Conservation (phyloP, 2,329 filamentous ascomycete genomes). For the Lachnellula subtilissima region DNA sequence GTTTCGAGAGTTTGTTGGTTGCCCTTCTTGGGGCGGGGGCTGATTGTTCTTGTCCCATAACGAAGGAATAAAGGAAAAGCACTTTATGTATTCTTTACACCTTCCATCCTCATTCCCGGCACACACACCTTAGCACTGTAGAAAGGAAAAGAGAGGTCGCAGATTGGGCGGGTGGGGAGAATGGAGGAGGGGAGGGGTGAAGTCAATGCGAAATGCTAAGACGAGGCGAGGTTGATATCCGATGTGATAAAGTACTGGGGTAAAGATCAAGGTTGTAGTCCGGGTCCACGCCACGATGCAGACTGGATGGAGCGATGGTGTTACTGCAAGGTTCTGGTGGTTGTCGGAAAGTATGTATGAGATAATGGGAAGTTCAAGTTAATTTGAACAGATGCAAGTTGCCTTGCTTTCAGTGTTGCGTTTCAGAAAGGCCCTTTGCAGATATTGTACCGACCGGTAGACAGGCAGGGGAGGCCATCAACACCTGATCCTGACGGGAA, state of each 20-base stretch:
- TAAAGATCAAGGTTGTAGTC: constrained; percentile 13
- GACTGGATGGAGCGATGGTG: constrained; percentile 13
- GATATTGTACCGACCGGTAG: no score
- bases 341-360: background rate
- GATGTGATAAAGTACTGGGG: constrained; percentile 10
- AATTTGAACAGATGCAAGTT: background rate
- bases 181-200: constrained; percentile 3
- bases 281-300: background rate
- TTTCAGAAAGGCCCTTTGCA: background rate
- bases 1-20: constrained; percentile 30
- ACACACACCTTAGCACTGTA: constrained; percentile 3
- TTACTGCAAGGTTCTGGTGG: background rate
- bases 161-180: constrained; percentile 5
- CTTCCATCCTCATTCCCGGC: constrained; percentile 15
- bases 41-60: constrained; percentile 29
- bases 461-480: background rate
- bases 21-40: constrained; percentile 15
- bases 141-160: constrained; percentile 1
- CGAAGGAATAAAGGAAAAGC: constrained; percentile 6
- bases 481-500: background rate
- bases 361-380: background rate
- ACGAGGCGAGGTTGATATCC: constrained; percentile 16
- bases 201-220: constrained; percentile 13
- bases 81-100: background rate
- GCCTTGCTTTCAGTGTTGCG: background rate